Evolutionary conservation across 148 eudicot genomes (phyloP).

Genomic region (Chenopodium formosanum): DNA sequence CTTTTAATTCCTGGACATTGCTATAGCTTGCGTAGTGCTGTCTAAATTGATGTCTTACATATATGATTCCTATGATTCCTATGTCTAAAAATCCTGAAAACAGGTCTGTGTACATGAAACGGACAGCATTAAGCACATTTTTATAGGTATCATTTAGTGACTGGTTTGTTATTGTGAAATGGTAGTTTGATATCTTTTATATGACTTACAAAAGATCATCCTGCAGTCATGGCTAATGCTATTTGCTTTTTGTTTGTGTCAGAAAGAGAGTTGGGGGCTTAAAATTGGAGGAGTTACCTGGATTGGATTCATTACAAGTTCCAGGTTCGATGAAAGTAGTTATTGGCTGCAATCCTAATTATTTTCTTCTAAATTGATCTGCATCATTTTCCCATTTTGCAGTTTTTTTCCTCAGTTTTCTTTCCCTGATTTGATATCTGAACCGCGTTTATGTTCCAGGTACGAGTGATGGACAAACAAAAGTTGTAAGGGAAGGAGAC

Average conservation of each 20-base stretch:
- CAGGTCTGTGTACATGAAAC: not conserved
- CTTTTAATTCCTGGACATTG: not conserved
- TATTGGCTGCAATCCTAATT: not conserved
- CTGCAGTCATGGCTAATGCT: constrained; percentile 16
- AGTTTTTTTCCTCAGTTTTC: too few relatives aligned
- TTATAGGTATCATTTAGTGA: not conserved
- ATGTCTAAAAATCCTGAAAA: not conserved
- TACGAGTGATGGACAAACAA: constrained; percentile 89
- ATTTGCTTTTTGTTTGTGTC: constrained; percentile 19
- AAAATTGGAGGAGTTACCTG: constrained; percentile 91
- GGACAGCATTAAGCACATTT: not conserved
- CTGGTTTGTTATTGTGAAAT: not conserved
- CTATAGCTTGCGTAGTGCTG: not conserved
- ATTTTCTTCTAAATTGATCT: too few relatives aligned
- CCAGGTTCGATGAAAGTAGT: constrained; percentile 53
- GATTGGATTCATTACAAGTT: constrained; percentile 76
- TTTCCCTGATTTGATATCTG: too few relatives aligned
- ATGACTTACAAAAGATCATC: not conserved
- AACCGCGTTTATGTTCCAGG: constrained; percentile 42
- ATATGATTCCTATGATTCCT: not conserved
- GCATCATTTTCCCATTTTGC: too few relatives aligned
- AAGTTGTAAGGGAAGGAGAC: constrained; percentile 92
- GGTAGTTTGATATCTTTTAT: not conserved
- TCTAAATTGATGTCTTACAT: not conserved
- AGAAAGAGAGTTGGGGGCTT: constrained; percentile 95